Evolutionary conservation across 148 eudicot genomes (phyloP).

Genomic region (Rhododendron kiyosumense): DNA sequence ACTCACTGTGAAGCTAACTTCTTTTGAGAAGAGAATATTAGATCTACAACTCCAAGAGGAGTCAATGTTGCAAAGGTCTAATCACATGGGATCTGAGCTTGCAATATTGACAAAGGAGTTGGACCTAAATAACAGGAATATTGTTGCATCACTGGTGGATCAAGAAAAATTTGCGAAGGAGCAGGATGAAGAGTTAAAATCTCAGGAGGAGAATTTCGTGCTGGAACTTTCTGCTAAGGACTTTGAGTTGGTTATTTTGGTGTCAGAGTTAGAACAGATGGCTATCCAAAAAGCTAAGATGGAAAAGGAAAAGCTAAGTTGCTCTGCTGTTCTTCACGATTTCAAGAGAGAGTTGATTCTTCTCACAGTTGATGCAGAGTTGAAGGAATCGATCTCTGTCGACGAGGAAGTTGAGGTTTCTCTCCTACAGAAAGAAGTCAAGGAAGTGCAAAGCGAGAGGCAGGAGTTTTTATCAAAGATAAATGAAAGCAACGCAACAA

Average conservation of each 20-base stretch:
- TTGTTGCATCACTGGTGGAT: constrained; percentile 35
- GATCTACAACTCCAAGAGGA: constrained; percentile 71
- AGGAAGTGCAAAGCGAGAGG: constrained; percentile 18
- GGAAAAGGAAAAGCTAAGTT: constrained; percentile 18
- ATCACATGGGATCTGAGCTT: constrained; percentile 57
- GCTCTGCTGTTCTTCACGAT: constrained; percentile 31
- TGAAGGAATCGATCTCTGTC: constrained; percentile 34
- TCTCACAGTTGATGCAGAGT: constrained; percentile 31
- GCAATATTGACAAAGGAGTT: constrained; percentile 49
- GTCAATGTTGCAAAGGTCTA: constrained; percentile 60
- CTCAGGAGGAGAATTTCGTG: constrained; percentile 44
- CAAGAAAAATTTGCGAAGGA: constrained; percentile 48
- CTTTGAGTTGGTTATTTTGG: constrained; percentile 50
- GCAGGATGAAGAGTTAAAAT: constrained; percentile 31
- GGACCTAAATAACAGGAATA: constrained; percentile 37
- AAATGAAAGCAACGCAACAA: constrained; percentile 5
- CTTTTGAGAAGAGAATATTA: constrained; percentile 50
- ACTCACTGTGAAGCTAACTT: constrained; percentile 42
- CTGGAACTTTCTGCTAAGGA: constrained; percentile 61
- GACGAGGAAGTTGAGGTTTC: constrained; percentile 43
- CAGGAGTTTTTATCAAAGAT: constrained; percentile 18
- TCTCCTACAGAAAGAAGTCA: constrained; percentile 30
- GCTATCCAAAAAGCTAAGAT: constrained; percentile 32
- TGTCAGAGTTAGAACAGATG: constrained; percentile 43
- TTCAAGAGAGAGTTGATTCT: constrained; percentile 41